Evolutionary conservation across 345 rosid genomes (phyloP).

Genomic region (Boechera retrofracta): DNA sequence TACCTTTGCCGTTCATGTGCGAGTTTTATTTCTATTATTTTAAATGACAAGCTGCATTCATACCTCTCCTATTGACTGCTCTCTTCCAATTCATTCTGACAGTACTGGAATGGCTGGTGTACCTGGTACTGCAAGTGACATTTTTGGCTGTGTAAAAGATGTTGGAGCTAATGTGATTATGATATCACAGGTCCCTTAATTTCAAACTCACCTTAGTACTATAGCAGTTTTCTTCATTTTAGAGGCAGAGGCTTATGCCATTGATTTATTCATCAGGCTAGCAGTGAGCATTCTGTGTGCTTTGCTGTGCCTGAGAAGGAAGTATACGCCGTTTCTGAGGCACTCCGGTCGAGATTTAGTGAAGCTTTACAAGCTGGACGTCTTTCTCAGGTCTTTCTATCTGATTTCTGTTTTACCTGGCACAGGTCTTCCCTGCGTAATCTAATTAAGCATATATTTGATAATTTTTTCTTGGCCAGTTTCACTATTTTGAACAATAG

Average conservation of each 20-base stretch:
- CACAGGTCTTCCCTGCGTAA: neutral
- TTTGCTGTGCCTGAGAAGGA: conserved; percentile 99
- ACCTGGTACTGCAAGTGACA: conserved; percentile 96
- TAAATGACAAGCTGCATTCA: neutral
- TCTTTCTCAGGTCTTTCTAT: conserved; percentile 79
- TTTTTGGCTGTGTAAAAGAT: conserved; percentile 93
- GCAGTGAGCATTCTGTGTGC: conserved; percentile 98
- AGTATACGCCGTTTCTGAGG: conserved; percentile 89
- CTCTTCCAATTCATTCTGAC: conserved; percentile 31
- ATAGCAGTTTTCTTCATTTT: conserved; percentile 15
- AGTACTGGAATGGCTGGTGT: conserved; percentile 99
- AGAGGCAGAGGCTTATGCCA: conserved; percentile 32
- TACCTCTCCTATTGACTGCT: conserved; percentile 1
- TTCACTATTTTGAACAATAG: conserved; percentile 32
- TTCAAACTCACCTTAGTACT: neutral
- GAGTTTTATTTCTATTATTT: neutral
- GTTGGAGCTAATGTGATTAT: conserved; percentile 99
- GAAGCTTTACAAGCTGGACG: conserved; percentile 96
- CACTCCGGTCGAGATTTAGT: conserved; percentile 77
- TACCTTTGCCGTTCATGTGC: neutral
- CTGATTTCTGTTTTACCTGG: conserved; percentile 19
- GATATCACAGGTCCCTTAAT: conserved; percentile 82
- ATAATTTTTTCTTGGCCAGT: neutral
- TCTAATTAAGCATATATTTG: neutral
- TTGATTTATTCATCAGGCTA: conserved; percentile 63